Base-by-base conservation (phyloP, 345 rosid species). In the Rhizophora apiculata region DNA sequence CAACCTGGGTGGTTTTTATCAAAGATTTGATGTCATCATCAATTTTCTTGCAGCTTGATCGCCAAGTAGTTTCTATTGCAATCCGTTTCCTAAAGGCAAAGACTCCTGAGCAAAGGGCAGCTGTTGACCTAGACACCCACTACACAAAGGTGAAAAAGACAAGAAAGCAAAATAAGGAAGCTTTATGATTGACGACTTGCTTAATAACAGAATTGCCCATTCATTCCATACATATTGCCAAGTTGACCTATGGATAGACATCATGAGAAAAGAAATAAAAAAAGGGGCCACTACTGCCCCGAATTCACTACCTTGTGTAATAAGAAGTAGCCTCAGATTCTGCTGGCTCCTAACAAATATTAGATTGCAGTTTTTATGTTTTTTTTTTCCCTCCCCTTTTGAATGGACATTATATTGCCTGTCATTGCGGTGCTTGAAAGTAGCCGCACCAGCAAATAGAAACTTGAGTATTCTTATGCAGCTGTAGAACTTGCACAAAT, bases 111-210 rank as follows among this genome's bases (percentile, higher is more conserved):
- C 88, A 92, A 80, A 87, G 99, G 76, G 99, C 99, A 52, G 96
- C 92, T 3, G 99, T 95, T 76, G 99, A 95, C 81, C 80, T 95
- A 83, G 99, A 95, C 79, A 92, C 99, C 37, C 99, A 95, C 77
- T 95, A 88, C 76, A 72, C 99, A 60, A 72, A 83, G 91, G 98
- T 91, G 32, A 20, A 32, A 39, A 62, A 16, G 10, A 63, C 22
- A 1, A 32, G 19, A 22, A 26, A 57, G 6, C 26, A 8, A 13
- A 55, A 0, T 22, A 5, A 26, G 22, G 60, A 55, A 22, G 24
- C 11, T 55, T 55, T 22, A 22, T 54, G 24, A 9, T 22, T 22
- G 59, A 9, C 16, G 27, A 43, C 4, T 13, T 43, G n/a, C n/a
- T 43, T 3, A 43, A 43, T 8, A 11, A 43, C 49, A 43, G 49